Percentiles rank a stretch among this genome's conserved stretches.
Evolutionary conservation across 306 rosid genomes (phyloP).

Genomic region (Cyclanthera cordifolia): DNA sequence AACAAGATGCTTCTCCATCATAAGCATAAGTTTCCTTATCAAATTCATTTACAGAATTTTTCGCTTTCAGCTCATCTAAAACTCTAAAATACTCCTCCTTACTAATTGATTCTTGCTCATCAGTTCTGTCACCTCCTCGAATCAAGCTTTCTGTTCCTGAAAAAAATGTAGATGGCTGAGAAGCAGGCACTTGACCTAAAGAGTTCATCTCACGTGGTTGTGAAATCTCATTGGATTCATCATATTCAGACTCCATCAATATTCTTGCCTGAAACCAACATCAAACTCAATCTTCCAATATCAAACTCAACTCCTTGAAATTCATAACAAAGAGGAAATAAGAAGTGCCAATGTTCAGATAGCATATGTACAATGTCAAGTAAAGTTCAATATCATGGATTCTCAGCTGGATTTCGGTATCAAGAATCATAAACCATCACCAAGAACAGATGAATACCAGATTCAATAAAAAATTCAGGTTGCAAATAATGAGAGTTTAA

Average conservation of each 20-base stretch:
- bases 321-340: not conserved
- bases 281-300: too few relatives aligned
- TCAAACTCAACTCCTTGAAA: slow-evolving; percentile 5
- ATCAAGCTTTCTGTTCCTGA: slow-evolving; percentile 20
- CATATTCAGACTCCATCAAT: slow-evolving; percentile 43
- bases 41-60: slow-evolving; percentile 25
- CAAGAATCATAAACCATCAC: not conserved
- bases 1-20: slow-evolving; percentile 68
- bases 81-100: slow-evolving; percentile 65
- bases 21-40: slow-evolving; percentile 45
- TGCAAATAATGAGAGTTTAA: too few relatives aligned
- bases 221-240: slow-evolving; percentile 29
- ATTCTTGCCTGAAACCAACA: slow-evolving; percentile 72
- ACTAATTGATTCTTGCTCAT: slow-evolving; percentile 28
- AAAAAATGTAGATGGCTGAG: slow-evolving; percentile 22
- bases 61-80: slow-evolving; percentile 60
- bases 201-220: slow-evolving; percentile 24
- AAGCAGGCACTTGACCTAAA: slow-evolving; percentile 19
- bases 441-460: not conserved
- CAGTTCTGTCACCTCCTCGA: slow-evolving; percentile 26
- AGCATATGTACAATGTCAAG: too few relatives aligned
- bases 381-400: not conserved
- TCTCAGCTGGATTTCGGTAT: not conserved
- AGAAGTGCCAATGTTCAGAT: not conserved
- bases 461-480: not conserved